Conservation (phyloP, 2,329 filamentous ascomycete species). For the Aplosporella prunicola region DNA sequence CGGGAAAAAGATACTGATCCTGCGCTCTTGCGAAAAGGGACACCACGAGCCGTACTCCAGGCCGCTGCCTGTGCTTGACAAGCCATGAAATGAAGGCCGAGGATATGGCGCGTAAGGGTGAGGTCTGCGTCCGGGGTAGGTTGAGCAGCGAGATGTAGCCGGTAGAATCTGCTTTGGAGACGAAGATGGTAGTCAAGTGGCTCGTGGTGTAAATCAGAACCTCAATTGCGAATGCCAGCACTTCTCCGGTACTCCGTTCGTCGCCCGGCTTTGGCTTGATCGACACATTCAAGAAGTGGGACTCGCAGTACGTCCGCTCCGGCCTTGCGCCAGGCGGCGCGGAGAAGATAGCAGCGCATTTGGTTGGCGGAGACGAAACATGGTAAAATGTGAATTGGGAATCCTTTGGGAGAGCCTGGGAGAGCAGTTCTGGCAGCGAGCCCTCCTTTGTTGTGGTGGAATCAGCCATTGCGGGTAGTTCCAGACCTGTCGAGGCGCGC, state of each 20-base stretch:
- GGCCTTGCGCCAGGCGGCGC: conserved; percentile 61
- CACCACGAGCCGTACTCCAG: conserved; percentile 60
- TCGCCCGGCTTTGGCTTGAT: conserved; percentile 27
- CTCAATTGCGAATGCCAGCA: conserved; percentile 77
- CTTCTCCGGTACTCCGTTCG: conserved; percentile 30
- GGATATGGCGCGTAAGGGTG: conserved; percentile 65
- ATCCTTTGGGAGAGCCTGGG: conserved; percentile 43
- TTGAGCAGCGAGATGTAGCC: conserved; percentile 66
- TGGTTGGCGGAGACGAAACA: conserved; percentile 72
- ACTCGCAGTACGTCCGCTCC: conserved; percentile 77
- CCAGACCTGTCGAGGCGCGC: too few species aligned
- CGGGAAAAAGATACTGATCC: conserved; percentile 88
- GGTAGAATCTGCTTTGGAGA: conserved; percentile 95
- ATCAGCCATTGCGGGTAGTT: too few species aligned
- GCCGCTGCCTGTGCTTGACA: conserved; percentile 55
- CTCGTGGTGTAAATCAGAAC: conserved; percentile 76
- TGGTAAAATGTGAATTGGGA: conserved; percentile 67
- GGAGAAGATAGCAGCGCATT: conserved; percentile 67
- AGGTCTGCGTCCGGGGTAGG: conserved; percentile 40
- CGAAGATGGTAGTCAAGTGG: conserved; percentile 76
- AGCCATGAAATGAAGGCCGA: conserved; percentile 69
- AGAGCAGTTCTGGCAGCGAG: conserved; percentile 34
- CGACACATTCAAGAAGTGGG: conserved; percentile 62
- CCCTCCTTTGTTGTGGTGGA: background rate
- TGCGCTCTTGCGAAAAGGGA: conserved; percentile 90